Evolutionary conservation across 2,329 filamentous ascomycete species (phyloP), one percentile per base, ranked within the genome.

Genomic region (Sporothrix pseudoabietina): DNA sequence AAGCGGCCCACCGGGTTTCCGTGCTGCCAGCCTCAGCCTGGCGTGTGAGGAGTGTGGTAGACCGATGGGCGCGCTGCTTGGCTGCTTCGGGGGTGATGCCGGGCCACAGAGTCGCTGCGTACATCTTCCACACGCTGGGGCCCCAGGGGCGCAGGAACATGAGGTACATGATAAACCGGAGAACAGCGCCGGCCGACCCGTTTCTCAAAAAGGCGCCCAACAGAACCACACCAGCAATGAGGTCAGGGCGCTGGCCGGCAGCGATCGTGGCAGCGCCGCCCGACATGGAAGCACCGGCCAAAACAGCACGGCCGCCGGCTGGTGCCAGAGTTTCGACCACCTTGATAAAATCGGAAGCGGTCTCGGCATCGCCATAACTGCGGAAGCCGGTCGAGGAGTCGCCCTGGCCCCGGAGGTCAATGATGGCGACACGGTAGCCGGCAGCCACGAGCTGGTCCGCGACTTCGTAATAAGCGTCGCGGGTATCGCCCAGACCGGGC

Each of bases 331-430:
- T 4, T 35, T 75, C 75, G 19, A 71, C 70, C 8, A 77, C 70
- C 14, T 47, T 57, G 14, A 76, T 35, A 14, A 75, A 52, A 44
- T 77, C 76, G 4, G 69, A n/a, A 0, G 76, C 75, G 4, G 74
- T 75, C 16, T 70, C 74, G 16, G 49, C 61, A 68, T 77, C 76
- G 55, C 76, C 76, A 69, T 75, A 76, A 47, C 26, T 35, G 3
- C 9, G 9, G 26, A 77, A 77, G 1, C 7, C 61, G 1, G 69
- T 47, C 2, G 68, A 66, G 30, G 75, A 73, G 57, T 76, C 76
- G 71, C 74, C 74, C 66, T 76, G 75, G 65, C 76, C 76, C 65
- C 76, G 76, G 44, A 76, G 73, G 68, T 77, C 76, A 14, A 74
- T 22, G 26, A 75, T 52, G 10, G 75, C 76, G 8, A 77, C 75